These are phyloP conservation scores for Tetragonia tetragonoides DNA, from an alignment of 148 eudicot species.

Conservation along the genomic window DNA sequence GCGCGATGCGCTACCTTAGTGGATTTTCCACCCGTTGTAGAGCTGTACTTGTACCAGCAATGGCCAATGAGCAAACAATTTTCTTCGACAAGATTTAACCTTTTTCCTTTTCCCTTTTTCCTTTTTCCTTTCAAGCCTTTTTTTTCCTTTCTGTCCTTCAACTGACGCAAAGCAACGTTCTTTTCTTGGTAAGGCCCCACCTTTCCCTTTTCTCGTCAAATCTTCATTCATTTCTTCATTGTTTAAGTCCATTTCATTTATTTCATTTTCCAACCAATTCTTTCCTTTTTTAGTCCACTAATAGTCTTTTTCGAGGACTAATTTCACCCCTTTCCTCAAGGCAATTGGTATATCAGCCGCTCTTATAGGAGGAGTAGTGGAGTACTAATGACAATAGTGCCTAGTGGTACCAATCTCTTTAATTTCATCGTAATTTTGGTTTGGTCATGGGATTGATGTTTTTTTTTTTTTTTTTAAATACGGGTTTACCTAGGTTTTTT, in stretches of 20 bases:
- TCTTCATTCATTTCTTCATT: neutral
- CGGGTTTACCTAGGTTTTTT: no score
- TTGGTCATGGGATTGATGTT: no score
- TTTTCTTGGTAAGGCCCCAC: neutral
- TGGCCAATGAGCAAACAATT: no score
- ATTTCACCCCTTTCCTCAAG: neutral
- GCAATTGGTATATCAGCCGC: neutral
- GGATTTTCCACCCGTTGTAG: constrained; percentile 5
- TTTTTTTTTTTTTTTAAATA: no score
- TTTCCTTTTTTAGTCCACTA: neutral
- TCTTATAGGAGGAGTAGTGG: neutral
- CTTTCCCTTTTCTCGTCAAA: neutral
- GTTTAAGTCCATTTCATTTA: neutral
- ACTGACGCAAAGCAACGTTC: constrained; percentile 3
- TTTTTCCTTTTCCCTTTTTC: neutral
- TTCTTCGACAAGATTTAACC: neutral
- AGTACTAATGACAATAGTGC: no score
- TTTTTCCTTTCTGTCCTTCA: neutral
- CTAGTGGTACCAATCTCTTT: no score
- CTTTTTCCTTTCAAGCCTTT: neutral
- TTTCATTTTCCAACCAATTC: neutral
- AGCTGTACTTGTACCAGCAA: neutral
- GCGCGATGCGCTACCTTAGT: no score
- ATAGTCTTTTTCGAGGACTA: neutral
- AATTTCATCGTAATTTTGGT: no score